phyloP scores from a whole-genome alignment of 2,329 filamentous ascomycete species.

The Xenoacremonium recifei region DNA sequence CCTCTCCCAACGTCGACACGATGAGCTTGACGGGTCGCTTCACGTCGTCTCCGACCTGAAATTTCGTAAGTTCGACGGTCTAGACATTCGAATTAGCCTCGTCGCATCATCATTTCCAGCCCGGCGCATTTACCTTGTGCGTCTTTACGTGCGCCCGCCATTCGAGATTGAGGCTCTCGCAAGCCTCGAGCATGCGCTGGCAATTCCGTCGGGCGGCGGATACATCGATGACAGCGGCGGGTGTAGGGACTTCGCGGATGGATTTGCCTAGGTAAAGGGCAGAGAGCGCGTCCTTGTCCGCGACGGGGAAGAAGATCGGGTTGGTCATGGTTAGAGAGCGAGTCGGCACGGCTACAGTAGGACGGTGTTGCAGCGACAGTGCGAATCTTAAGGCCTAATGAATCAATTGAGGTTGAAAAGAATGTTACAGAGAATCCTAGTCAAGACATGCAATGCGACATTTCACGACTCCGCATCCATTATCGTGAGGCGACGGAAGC shows the following conservation, averaged over 20 bases:
- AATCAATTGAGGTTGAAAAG: slow-evolving; percentile 8
- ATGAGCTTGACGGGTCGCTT: slow-evolving; percentile 58
- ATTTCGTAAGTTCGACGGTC: slow-evolving; percentile 63
- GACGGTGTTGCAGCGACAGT: no score
- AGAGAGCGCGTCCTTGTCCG: slow-evolving; percentile 21
- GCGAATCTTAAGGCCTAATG: no score
- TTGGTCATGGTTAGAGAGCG: no score
- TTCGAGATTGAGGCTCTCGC: slow-evolving; percentile 55
- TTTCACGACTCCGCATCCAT: no score
- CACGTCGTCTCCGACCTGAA: slow-evolving; percentile 64
- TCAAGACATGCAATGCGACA: no score
- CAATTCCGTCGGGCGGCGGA: slow-evolving; percentile 68
- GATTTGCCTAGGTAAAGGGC: slow-evolving; percentile 51
- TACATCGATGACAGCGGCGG: slow-evolving; percentile 66
- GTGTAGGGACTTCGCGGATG: slow-evolving; percentile 60
- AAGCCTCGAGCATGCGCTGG: slow-evolving; percentile 66
- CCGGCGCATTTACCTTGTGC: slow-evolving; percentile 60
- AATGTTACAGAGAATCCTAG: no score
- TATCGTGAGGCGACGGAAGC: no score
- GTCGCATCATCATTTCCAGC: neutral
- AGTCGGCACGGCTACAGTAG: no score
- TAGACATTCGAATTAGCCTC: slow-evolving; percentile 28
- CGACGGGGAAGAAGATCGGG: slow-evolving; percentile 18
- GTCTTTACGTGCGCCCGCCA: slow-evolving; percentile 82
- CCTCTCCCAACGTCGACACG: slow-evolving; percentile 73